These are phyloP conservation scores for Phytophthora cajani DNA, from an alignment of 352 stramenopile species.

Conservation along the genomic window DNA sequence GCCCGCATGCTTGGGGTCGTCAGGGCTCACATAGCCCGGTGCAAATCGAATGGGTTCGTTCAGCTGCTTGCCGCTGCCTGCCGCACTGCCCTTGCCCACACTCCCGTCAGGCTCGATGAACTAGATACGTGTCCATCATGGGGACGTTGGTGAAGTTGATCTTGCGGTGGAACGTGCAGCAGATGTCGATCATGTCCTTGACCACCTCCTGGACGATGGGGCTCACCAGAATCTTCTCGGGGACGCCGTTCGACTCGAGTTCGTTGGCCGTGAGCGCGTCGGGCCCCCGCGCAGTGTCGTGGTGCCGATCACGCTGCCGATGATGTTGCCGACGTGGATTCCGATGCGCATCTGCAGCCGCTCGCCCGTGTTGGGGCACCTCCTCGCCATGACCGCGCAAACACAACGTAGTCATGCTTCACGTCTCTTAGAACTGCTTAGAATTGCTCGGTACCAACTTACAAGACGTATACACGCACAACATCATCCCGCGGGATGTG, in stretches of 20 bases:
- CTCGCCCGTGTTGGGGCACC: slow-evolving; percentile 83
- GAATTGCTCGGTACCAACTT: neutral
- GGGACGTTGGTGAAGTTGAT: slow-evolving; percentile 82
- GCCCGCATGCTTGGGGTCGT: slow-evolving; percentile 10
- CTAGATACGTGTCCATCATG: slow-evolving; percentile 88
- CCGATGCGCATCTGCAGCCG: slow-evolving; percentile 88
- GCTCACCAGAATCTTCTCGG: slow-evolving; percentile 83
- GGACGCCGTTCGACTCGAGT: slow-evolving; percentile 87
- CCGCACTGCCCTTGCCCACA: slow-evolving; percentile 1
- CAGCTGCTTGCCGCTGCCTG: neutral
- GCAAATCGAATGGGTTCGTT: slow-evolving; percentile 6
- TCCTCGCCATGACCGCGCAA: slow-evolving; percentile 37
- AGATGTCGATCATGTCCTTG: slow-evolving; percentile 85
- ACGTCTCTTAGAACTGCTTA: too few relatives aligned
- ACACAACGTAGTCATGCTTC: too few relatives aligned
- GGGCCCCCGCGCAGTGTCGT: slow-evolving; percentile 81
- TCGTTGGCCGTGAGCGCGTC: slow-evolving; percentile 87
- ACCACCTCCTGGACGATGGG: slow-evolving; percentile 82
- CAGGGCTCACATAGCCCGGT: slow-evolving; percentile 11
- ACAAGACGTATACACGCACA: neutral
- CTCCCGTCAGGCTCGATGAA: slow-evolving; percentile 61
- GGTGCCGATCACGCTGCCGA: slow-evolving; percentile 87
- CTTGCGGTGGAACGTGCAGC: slow-evolving; percentile 84
- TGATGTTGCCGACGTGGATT: slow-evolving; percentile 90
- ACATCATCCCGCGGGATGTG: neutral